phyloP scores from a whole-genome alignment of 805 yeast species.

The Grigorovia yakushimaensis region DNA sequence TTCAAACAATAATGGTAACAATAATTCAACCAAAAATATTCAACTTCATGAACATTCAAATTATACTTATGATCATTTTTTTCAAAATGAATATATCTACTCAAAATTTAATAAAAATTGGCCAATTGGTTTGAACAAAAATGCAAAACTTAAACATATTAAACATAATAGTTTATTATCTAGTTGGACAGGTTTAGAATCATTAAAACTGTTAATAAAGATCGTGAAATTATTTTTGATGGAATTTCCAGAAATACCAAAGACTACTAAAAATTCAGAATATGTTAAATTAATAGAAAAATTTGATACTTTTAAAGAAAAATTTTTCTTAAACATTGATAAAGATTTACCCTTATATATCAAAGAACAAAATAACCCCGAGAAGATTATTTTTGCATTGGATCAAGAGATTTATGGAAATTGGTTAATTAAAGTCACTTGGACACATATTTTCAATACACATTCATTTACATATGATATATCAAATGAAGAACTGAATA shows the following conservation, averaged over 20 bases:
- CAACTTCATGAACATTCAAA: conserved; percentile 22
- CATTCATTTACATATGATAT: conserved; percentile 11
- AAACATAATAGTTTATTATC: conserved; percentile 9
- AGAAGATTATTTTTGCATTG: conserved; percentile 9
- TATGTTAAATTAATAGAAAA: conserved; percentile 12
- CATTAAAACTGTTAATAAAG: conserved; percentile 14
- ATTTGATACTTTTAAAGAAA: conserved; percentile 12
- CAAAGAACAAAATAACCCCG: conserved; percentile 3
- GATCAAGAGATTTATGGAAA: conserved; percentile 8
- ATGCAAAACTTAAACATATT: conserved; percentile 14
- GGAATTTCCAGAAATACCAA: conserved; percentile 19
- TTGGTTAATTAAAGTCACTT: conserved; percentile 19
- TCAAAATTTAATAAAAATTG: conserved; percentile 16
- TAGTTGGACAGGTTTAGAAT: conserved; percentile 21
- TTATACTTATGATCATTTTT: conserved; percentile 9
- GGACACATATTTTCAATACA: conserved; percentile 24
- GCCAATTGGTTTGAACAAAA: conserved; percentile 23
- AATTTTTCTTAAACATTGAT: conserved; percentile 7
- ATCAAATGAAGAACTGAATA: neutral
- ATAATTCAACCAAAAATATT: conserved; percentile 9
- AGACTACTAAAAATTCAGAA: conserved; percentile 17
- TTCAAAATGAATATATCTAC: conserved; percentile 13
- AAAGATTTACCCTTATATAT: conserved; percentile 10
- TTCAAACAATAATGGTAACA: no score
- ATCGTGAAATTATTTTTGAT: conserved; percentile 13